Base-by-base conservation (phyloP, 2,329 filamentous ascomycete genomes). In the Penicillium sp. region DNA sequence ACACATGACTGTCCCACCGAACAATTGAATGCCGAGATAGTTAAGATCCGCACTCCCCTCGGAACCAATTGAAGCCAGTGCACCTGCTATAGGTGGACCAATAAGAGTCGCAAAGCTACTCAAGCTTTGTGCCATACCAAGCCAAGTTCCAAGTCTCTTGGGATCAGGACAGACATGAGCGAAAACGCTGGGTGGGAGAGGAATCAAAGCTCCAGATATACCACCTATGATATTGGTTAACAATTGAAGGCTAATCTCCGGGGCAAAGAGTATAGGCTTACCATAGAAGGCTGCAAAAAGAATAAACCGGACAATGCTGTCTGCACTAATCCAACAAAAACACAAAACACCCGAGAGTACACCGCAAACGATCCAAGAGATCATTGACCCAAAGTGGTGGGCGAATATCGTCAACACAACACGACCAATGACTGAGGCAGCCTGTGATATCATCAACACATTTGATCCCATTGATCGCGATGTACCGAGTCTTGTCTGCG, bases 391-490 rank as follows among this genome's bases (percentile, higher is more conserved):
- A 32, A 74, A 67, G 49, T 68, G 67, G 59, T 87, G 82, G 11
- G 84, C 84, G 0, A 83, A 56, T 56, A 76, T 71, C 62, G 79
- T 81, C 1, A 83, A 82, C 0, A 81, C 43, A 10, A 85, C 60
- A 1, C 84, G 79, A 2, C 84, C 84, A 5, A 81, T 48, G 16
- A 81, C 57, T 1, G 84, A 82, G 7, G 81, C 73, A 27, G 79
- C 83, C 68, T 87, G 87, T 38, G 85, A 70, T 3, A 87, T 71
- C n/a, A 87, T 77, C 11, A 88, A 71, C 10, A 87, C 68, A 63
- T 84, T 82, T 14, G 86, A 75, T 4, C 80, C 76, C 49, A 72
- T 61, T 2, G 66, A 63, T 29, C 74, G 69, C 1, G 70, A 63
- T 23, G 75, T 61, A 11, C 63, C 59, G 16, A 74, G 60, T 14